phyloP scores from a whole-genome alignment of 2,329 filamentous ascomycete genomes.

The Scleromitrula shiraiana region DNA sequence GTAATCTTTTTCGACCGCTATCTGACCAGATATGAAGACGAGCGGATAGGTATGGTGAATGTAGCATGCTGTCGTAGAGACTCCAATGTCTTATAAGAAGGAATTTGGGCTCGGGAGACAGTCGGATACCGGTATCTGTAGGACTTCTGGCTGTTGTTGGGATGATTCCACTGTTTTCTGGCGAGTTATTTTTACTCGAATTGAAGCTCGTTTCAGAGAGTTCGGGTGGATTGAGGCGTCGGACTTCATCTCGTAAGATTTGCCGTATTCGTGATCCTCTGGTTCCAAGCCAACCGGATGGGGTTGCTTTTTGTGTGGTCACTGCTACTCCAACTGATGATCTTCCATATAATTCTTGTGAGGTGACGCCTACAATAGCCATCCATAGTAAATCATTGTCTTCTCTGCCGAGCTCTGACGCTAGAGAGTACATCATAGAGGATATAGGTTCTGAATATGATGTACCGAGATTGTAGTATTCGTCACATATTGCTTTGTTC shows the following conservation, averaged over 20 bases:
- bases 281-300: slow-evolving; percentile 70
- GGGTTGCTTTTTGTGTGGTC: slow-evolving; percentile 46
- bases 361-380: slow-evolving; percentile 89
- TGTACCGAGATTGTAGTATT: slow-evolving; percentile 79
- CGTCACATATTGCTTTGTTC: slow-evolving; percentile 66
- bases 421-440: slow-evolving; percentile 87
- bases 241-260: slow-evolving; percentile 84
- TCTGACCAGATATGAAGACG: slow-evolving; percentile 93
- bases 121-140: slow-evolving; percentile 82
- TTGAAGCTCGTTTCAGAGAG: slow-evolving; percentile 45
- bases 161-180: slow-evolving; percentile 71
- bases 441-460: slow-evolving; percentile 94
- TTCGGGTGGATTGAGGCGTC: slow-evolving; percentile 79
- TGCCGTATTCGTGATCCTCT: slow-evolving; percentile 78
- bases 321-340: slow-evolving; percentile 72
- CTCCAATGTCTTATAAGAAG: slow-evolving; percentile 94
- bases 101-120: slow-evolving; percentile 91
- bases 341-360: slow-evolving; percentile 82
- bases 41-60: slow-evolving; percentile 89
- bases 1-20: slow-evolving; percentile 74
- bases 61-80: slow-evolving; percentile 95
- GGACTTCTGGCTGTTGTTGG: slow-evolving; percentile 82
- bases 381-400: slow-evolving; percentile 96
- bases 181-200: slow-evolving; percentile 51
- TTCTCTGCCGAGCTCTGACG: slow-evolving; percentile 89